Conservation (phyloP, 2,329 filamentous ascomycete genomes). For the Sporothrix sp. region DNA sequence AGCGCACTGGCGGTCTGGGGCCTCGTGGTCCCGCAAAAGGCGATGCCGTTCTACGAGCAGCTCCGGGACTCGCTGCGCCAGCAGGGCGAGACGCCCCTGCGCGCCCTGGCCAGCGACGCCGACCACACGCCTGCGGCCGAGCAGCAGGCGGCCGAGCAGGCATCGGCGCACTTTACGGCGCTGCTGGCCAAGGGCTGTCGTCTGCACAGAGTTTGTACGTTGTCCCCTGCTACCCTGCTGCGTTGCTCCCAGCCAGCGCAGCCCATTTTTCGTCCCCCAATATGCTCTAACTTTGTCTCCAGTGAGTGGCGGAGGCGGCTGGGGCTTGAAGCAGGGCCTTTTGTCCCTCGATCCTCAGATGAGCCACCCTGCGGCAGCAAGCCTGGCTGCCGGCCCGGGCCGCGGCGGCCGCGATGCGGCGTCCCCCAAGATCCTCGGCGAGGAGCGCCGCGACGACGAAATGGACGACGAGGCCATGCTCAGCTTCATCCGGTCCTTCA, state of each 20-base stretch:
- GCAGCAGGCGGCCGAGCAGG: conserved; percentile 18
- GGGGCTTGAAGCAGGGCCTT: conserved; percentile 71
- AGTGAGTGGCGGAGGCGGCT: conserved; percentile 75
- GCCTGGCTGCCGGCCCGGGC: not conserved
- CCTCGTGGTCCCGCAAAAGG: conserved; percentile 44
- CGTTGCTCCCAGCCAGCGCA: too few species aligned
- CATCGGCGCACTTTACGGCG: conserved; percentile 24
- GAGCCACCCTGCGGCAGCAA: conserved; percentile 33
- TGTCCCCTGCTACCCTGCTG: conserved; percentile 17
- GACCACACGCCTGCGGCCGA: conserved; percentile 21
- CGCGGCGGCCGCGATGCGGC: conserved; percentile 19
- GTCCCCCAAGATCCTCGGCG: conserved; percentile 2
- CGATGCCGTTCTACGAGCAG: conserved; percentile 18
- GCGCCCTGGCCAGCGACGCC: not conserved
- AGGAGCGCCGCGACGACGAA: conserved; percentile 28
- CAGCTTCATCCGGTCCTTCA: conserved; percentile 42
- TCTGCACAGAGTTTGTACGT: conserved; percentile 38
- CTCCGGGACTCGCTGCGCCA: conserved; percentile 16
- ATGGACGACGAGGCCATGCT: conserved; percentile 43
- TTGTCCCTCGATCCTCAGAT: conserved; percentile 67
- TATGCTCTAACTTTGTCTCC: too few species aligned
- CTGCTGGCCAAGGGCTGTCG: conserved; percentile 35
- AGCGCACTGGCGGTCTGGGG: conserved; percentile 60
- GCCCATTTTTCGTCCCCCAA: too few species aligned
- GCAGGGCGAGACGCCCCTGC: not conserved